phyloP scores from a whole-genome alignment of 2,329 filamentous ascomycete species.

The Aspergillus floridensis region DNA sequence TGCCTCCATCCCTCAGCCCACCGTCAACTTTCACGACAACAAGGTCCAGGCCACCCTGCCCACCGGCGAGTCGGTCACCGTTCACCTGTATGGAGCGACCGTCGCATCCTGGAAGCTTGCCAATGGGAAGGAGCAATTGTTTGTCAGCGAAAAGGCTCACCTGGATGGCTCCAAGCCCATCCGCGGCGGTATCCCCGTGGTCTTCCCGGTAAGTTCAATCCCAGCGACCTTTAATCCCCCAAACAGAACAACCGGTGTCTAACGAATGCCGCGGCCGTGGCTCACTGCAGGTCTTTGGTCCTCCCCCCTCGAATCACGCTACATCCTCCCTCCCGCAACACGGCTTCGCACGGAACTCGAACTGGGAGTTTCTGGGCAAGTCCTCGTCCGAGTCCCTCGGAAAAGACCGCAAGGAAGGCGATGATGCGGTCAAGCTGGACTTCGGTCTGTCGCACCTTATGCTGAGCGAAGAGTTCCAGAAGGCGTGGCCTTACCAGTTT shows the following conservation, averaged over 20 bases:
- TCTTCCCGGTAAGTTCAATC: slow-evolving; percentile 74
- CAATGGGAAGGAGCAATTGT: slow-evolving; percentile 76
- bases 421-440: slow-evolving; percentile 84
- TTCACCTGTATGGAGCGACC: slow-evolving; percentile 89
- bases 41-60: slow-evolving; percentile 77
- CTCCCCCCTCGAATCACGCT: slow-evolving; percentile 70
- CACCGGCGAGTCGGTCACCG: slow-evolving; percentile 79
- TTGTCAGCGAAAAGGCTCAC: slow-evolving; percentile 74
- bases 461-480: slow-evolving; percentile 65
- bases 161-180: slow-evolving; percentile 88
- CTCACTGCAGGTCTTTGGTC: slow-evolving; percentile 69
- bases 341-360: slow-evolving; percentile 85
- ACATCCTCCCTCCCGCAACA: slow-evolving; percentile 83
- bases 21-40: slow-evolving; percentile 70
- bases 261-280: background rate
- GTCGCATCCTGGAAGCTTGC: slow-evolving; percentile 90
- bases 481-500: slow-evolving; percentile 83
- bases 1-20: slow-evolving; percentile 71
- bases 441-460: slow-evolving; percentile 80
- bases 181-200: slow-evolving; percentile 84
- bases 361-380: slow-evolving; percentile 88
- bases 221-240: background rate
- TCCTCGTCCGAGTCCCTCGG: slow-evolving; percentile 64
- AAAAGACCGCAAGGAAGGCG: slow-evolving; percentile 44
- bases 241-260: background rate